Base-by-base conservation (phyloP, 345 rosid species). In the Linum usitatissimum region DNA sequence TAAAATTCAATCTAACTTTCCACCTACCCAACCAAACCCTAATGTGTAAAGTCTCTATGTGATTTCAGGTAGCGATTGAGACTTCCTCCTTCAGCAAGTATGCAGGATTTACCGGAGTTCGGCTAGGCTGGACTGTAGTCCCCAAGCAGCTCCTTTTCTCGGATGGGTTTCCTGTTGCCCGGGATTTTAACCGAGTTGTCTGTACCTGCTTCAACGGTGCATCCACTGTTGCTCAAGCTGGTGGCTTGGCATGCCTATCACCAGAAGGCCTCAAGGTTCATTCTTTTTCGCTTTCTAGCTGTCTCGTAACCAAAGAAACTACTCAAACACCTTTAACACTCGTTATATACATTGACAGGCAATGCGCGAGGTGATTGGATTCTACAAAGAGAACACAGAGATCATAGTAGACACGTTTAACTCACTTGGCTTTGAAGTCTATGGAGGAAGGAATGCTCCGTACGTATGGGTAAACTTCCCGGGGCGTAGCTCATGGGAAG, bases 391-490 rank as follows among this genome's bases (percentile, higher is more conserved):
- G 70, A 93, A 93, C 70, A 78, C 96, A 13, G 69, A 81, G 40
- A 93, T 93, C 66, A 86, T 93, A 20, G 70, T 77, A 30, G 86
- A 93, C 7, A 84, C 99, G 7, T 93, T 93, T 66, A 76, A 78
- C 39, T 86, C 94, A 0, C 94, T 93, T 0, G 94, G 94, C n/a
- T 87, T 87, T 55, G 80, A 81, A 60, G 97, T 87, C 15, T 87
- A 81, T 39, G 97, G 97, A 61, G 99, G 99, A 28, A 75, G 59
- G 73, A 87, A 90, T 54, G 99, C 96, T 9, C 99, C 99, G 8
- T 90, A 90, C 23, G 94, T 90, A 21, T 93, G 99, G 99, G 85
- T 90, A 34, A 94, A 93, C 57, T 87, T 93, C 75, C 99, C 99
- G 30, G 94, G 96, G n/a, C 81, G 69, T 14, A 90, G 84, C 87